Base-by-base conservation (phyloP, 2,329 filamentous ascomycete species). In the Fusarium newnesense region DNA sequence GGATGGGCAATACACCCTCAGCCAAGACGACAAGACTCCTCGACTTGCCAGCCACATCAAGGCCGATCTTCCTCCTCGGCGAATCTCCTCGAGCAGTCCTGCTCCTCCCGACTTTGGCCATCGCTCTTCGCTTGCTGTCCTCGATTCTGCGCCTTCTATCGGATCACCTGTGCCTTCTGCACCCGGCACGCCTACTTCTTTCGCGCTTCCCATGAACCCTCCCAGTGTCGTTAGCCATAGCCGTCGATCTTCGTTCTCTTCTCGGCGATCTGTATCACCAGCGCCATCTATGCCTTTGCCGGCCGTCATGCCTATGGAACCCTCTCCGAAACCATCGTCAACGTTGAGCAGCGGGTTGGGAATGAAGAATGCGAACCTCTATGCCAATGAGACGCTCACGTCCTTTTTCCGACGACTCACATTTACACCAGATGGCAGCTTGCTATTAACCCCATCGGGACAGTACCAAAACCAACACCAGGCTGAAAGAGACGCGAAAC, bases 351-450 rank as follows among this genome's bases (percentile, higher is more conserved):
- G 81, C 72, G 86, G 89, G 36, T 76, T 92, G 21, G 92, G 92
- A 15, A 89, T 94, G 60, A 94, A 92, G 79, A 98, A 97, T 77
- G 91, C 95, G 46, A 95, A 91, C 75, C 91, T 99, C 50, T 99
- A 99, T 80, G 95, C 95, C 50, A 98, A 98, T 78, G 96, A 99
- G 83, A 98, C 96, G 0, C 89, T 98, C 67, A 98, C 96, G 0
- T 98, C 96, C 1, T 99, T 99, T 84, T 99, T 99, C 84, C 89
- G 96, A 59, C 91, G 96, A 52, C 86, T 99, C 56, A 95, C 96
- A 0, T 99, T 99, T 80, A 95, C 97, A 2, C 96, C 96, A 1
- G 97, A 99, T 79, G 96, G 96, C 32, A 97, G 95, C 80, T 86
- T 99, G 56, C 87, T 99, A 9, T 92, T 99, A 72, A 99, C 96